A percentile compares a stretch with the other conserved stretches of the same genome.
Evolutionary conservation across 2,329 filamentous ascomycete species (phyloP).

Genomic region (Fusarium sp.): DNA sequence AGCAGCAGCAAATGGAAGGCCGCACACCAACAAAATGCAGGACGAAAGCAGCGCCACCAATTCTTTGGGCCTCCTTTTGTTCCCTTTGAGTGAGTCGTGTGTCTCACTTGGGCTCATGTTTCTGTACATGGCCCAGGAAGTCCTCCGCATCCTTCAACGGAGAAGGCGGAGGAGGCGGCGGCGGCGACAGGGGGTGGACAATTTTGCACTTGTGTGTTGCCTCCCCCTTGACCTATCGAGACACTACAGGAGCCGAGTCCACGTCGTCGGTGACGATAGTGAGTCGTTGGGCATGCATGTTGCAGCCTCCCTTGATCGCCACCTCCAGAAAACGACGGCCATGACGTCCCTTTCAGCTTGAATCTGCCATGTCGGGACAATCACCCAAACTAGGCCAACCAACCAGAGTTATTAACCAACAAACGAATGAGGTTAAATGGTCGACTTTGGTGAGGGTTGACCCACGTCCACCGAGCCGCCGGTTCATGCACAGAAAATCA

Average conservation of each 20-base stretch:
- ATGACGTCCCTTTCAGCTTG: constrained; percentile 10
- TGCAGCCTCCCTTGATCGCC: constrained; percentile 34
- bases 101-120: constrained; percentile 9
- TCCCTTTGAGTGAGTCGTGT: constrained; percentile 1
- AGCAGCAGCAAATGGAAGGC: constrained; percentile 1
- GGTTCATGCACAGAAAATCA: constrained; percentile 11
- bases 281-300: constrained; percentile 35
- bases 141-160: neutral
- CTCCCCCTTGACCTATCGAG: constrained; percentile 31
- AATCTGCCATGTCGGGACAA: neutral
- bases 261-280: constrained; percentile 38
- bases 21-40: constrained; percentile 4
- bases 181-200: constrained; percentile 4
- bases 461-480: constrained; percentile 3
- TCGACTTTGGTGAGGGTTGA: neutral
- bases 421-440: neutral
- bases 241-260: constrained; percentile 40
- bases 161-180: neutral
- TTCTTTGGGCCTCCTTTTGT: neutral
- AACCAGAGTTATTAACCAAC: neutral
- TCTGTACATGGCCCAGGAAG: constrained; percentile 18
- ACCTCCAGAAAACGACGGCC: constrained; percentile 7
- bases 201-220: constrained; percentile 8
- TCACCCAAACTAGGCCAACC: neutral
- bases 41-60: neutral